Evolutionary conservation across 768 basidiomycete genomes (phyloP), one percentile per base, ranked within the genome.

Genomic region (Sarcomyxa edulis): DNA sequence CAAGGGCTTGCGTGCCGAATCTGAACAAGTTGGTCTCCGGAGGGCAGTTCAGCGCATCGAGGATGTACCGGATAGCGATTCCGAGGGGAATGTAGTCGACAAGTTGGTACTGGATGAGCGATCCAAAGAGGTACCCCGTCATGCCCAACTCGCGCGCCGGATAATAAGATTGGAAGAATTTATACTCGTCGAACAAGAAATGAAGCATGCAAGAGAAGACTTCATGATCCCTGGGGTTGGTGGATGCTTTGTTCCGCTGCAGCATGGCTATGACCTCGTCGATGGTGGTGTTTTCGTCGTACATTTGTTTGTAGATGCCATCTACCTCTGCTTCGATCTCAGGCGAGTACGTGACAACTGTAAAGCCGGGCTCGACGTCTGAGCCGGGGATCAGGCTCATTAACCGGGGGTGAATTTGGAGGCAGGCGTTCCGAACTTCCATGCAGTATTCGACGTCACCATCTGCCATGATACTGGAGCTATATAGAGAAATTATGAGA

Each of bases 201-300:
- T 97, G 94, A 35, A 99, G 83, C 82, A 96, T 96, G 77, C 93
- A 97, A n/a, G 93, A 96, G 56, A 97, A 97, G 45, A 96, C 79
- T 63, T 98, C 92, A 57, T 95, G 91, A 50, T 97, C 93, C 40
- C 82, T 80, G 31, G 82, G 64, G 49, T 84, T 88, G 22, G 76
- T 71, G 21, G 93, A 94, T 35, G 74, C 77, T 55, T 94, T 92
- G 67, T 82, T 78, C 39, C 81, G 77, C 61, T 89, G 85, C 19
- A 99, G 79, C 64, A 92, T 81, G 19, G 75, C 65, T 45, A 97
- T 87, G 47, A 98, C 92, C 45, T 95, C 89, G 58, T 98, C 95
- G 52, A 98, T 91, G 40, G 89, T 76, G 39, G 91, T 87, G 50
- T 91, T 81, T 56, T 92, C 90, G 56, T 92, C 88, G 61, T 98